Evolutionary conservation across 441 rosid species (phyloP).

Genomic region (Populus hybrid): DNA sequence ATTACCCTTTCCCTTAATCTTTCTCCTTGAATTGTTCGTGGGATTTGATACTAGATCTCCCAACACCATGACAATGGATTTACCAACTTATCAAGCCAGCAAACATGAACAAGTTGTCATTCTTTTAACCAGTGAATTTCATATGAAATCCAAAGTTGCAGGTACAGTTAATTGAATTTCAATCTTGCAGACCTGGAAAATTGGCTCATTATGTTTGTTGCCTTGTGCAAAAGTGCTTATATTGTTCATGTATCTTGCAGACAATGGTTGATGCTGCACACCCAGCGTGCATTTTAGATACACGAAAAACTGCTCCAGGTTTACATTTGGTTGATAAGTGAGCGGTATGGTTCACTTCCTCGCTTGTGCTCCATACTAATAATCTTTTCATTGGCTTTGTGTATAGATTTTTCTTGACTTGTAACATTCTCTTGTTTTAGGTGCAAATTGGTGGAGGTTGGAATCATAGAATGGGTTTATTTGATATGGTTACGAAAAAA

Average conservation of each 20-base stretch:
- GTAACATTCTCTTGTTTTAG: constrained; percentile 33
- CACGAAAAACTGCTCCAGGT: constrained; percentile 94
- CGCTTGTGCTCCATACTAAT: constrained; percentile 2
- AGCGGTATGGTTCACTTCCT: constrained; percentile 61
- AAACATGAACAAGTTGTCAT: not conserved
- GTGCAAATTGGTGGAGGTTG: constrained; percentile 91
- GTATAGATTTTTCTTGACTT: constrained; percentile 23
- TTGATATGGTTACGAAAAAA: constrained; percentile 95
- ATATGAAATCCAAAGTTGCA: not conserved
- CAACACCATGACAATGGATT: not conserved
- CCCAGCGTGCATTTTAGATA: constrained; percentile 87
- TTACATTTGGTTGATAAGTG: constrained; percentile 91
- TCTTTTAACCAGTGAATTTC: not conserved
- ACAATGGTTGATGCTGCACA: constrained; percentile 91
- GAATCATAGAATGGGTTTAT: constrained; percentile 93
- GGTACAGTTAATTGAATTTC: not conserved
- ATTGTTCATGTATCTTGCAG: constrained; percentile 37
- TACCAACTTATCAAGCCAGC: not conserved
- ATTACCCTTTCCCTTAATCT: not conserved
- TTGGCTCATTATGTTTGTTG: not conserved
- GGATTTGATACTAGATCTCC: not conserved
- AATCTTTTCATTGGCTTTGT: constrained; percentile 13
- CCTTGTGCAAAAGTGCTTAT: not conserved
- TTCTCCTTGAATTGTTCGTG: not conserved
- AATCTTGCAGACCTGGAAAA: constrained; percentile 1